Evolutionary conservation across 164 flowering plant species (phyloP), one percentile per base, ranked within the genome.

Genomic region (Buxus sempervirens): DNA sequence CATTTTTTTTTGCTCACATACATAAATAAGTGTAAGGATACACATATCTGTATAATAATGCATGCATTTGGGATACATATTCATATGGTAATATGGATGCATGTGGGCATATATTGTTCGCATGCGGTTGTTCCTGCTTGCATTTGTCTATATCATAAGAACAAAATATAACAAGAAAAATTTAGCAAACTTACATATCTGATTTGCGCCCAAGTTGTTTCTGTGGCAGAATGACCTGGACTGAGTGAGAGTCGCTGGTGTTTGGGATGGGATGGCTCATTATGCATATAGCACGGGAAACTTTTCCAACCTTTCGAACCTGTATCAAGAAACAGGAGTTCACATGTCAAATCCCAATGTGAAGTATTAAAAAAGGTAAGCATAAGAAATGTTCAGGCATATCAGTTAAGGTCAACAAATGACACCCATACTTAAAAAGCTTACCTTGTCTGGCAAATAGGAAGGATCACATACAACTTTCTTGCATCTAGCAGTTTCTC

Each of bases 401-500:
- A n/a, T n/a, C n/a, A n/a, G n/a, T n/a, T n/a, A n/a, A n/a, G n/a
- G n/a, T n/a, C n/a, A n/a, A n/a, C n/a, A n/a, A n/a, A n/a, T n/a
- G n/a, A n/a, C n/a, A n/a, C n/a, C n/a, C n/a, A n/a, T n/a, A n/a
- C n/a, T n/a, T n/a, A n/a, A n/a, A n/a, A 28, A 36, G 22, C 19
- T 70, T 77, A 89, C 97, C 93, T 88, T 92, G 71, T 89, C 86
- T 60, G 96, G 83, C 74, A 91, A 76, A 78, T 95, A 95, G 61
- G 96, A 89, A 56, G 98, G 96, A 78, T 90, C 97, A 54, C 98
- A 95, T 18, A 92, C 98, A 72, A 95, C 91, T 82, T 95, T 95
- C 78, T 91, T 95, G 89, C 98, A 90, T 73, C 89, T 91, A 4
- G 98, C 97, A 69, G 97, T 95, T 86, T 95, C 97, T 66, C 98